Evolutionary conservation across 352 stramenopile species (phyloP).

Genomic region (Globisporangium perplexum): DNA sequence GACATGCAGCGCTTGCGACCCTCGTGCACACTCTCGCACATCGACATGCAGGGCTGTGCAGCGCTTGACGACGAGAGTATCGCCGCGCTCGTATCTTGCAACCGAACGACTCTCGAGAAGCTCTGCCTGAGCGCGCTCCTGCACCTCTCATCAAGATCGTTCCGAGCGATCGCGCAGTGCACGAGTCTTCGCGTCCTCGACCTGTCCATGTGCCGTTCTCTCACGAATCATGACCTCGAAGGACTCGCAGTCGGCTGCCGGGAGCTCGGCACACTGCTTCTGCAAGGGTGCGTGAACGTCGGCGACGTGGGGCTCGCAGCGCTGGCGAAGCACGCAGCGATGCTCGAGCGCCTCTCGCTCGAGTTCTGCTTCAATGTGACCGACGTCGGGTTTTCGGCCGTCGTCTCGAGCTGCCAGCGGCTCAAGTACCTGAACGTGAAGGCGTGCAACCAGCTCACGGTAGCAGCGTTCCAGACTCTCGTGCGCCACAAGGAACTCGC

Average conservation of each 20-base stretch:
- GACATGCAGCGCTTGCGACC: slow-evolving; percentile 8
- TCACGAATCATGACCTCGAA: slow-evolving; percentile 51
- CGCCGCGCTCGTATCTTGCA: slow-evolving; percentile 37
- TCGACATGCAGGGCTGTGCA: slow-evolving; percentile 55
- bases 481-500: slow-evolving; percentile 17
- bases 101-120: slow-evolving; percentile 37
- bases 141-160: slow-evolving; percentile 43
- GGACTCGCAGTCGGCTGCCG: slow-evolving; percentile 36
- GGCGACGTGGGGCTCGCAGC: slow-evolving; percentile 47
- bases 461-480: slow-evolving; percentile 48
- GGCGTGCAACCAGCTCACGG: slow-evolving; percentile 80
- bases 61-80: slow-evolving; percentile 41
- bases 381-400: slow-evolving; percentile 41
- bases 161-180: slow-evolving; percentile 52
- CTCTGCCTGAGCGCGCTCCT: slow-evolving; percentile 64
- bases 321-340: slow-evolving; percentile 26
- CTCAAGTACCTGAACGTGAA: slow-evolving; percentile 81
- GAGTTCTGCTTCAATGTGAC: slow-evolving; percentile 88
- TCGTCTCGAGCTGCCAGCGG: slow-evolving; percentile 44
- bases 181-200: slow-evolving; percentile 52
- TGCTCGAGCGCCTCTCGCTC: slow-evolving; percentile 66
- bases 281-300: slow-evolving; percentile 64
- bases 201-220: slow-evolving; percentile 65
- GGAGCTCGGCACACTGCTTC: slow-evolving; percentile 35
- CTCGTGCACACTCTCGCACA: slow-evolving; percentile 19